Evolutionary conservation across 306 rosid species (phyloP), one percentile per base, ranked within the genome.

Genomic region (Quillaja saponaria): DNA sequence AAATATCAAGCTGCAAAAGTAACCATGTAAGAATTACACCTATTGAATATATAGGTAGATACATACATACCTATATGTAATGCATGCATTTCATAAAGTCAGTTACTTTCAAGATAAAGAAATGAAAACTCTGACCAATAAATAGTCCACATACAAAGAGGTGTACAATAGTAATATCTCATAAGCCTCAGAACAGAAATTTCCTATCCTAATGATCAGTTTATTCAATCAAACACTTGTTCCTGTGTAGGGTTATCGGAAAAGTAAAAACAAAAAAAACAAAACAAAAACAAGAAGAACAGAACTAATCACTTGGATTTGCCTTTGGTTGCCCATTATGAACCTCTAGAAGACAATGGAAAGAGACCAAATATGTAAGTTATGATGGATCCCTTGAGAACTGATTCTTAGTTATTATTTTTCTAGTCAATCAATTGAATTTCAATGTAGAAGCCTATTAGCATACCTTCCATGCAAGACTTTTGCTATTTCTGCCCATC

Each of bases 401-500:
- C 41, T 3, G 41, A 35, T 48, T 33, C 40, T 65, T 41, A 16
- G 17, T 2, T 42, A 17, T 17, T 4, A 13, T 8, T 45, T 45
- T 14, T 8, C 20, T 9, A 37, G 40, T 37, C 6, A 14, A 10
- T 9, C 19, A 16, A 5, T 15, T 49, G 54, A 10, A n/a, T 18
- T 14, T 55, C 61, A 33, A 45, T n/a, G 47, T 12, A 41, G 18
- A 46, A 56, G 45, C 39, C 7, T 13, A 13, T 20, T 48, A 48
- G 33, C 11, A 37, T 80, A 82, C 81, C 87, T 81, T 78, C 87
- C 83, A 3, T 14, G 72, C 7, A 81, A 65, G 49, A 58, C 17
- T 58, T 74, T 81, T 15, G 87, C 76, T 53, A 78, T 62, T 68
- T 82, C 83, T 44, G 87, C 84, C 83, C 86, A 81, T 49, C 56